Evolutionary conservation across 495 filamentous ascomycete genomes (phyloP).

Genomic region (Achaetomiella virescens): DNA sequence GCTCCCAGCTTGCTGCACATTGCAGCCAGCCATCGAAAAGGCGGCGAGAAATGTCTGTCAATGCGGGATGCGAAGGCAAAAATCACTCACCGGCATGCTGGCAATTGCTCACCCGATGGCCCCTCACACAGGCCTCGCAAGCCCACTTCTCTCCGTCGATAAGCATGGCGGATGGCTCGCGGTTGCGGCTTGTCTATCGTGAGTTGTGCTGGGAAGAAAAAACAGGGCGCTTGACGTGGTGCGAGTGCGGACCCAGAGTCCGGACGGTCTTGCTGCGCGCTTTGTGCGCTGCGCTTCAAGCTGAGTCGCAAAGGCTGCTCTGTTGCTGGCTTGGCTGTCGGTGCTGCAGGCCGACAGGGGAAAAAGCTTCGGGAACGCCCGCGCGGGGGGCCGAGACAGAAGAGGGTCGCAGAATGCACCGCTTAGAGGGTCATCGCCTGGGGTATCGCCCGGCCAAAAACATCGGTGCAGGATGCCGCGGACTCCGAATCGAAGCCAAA

Average conservation of each 20-base stretch:
- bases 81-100: constrained; percentile 73
- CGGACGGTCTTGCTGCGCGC: background rate
- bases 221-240: background rate
- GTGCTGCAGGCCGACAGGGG: constrained; percentile 17
- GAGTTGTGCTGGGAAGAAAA: background rate
- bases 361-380: constrained; percentile 4
- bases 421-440: constrained; percentile 27
- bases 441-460: constrained; percentile 19
- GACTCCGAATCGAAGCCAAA: constrained; percentile 23
- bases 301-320: constrained; percentile 5
- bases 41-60: constrained; percentile 4
- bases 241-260: background rate
- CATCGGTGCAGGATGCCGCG: constrained; percentile 23
- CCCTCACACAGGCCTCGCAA: constrained; percentile 90
- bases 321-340: constrained; percentile 11
- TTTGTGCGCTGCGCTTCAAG: background rate
- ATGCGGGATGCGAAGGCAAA: constrained; percentile 15
- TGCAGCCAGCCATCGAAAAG: background rate
- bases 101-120: constrained; percentile 91
- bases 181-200: constrained; percentile 1
- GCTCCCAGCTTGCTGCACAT: background rate
- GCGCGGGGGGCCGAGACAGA: constrained; percentile 15
- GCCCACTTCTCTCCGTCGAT: constrained; percentile 86
- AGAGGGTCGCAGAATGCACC: constrained; percentile 22
- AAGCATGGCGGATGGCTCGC: constrained; percentile 51